Evolutionary conservation across 306 rosid species (phyloP).

Genomic region (Astragalus glycyphyllos): DNA sequence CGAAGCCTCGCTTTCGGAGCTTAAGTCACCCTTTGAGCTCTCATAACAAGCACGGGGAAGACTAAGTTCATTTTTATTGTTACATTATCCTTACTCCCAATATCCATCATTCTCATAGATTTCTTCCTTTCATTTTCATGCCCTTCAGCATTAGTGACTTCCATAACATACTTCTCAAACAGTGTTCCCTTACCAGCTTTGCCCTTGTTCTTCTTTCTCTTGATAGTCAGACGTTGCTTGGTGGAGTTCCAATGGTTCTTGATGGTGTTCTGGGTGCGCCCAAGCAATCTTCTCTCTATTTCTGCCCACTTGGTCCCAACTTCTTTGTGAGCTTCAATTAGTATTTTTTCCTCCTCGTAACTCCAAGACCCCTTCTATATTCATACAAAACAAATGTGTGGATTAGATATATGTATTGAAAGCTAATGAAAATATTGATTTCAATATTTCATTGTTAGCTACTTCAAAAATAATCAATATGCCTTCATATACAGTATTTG

Average conservation of each 20-base stretch:
- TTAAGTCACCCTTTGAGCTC: too few relatives aligned
- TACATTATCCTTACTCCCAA: too few relatives aligned
- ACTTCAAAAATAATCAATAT: too few relatives aligned
- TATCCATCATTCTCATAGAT: not conserved
- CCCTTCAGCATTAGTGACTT: conserved; percentile 17
- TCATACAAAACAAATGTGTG: not conserved
- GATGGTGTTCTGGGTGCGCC: conserved; percentile 69
- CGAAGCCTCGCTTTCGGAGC: too few relatives aligned
- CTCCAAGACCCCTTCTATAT: conserved; percentile 81
- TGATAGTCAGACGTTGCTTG: conserved; percentile 55
- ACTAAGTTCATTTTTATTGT: too few relatives aligned
- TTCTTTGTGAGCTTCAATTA: conserved; percentile 64
- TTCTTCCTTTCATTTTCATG: not conserved
- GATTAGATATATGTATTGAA: not conserved
- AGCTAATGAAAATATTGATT: too few relatives aligned
- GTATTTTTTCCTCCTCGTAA: conserved; percentile 64
- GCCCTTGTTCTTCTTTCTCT: conserved; percentile 41
- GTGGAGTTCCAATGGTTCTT: conserved; percentile 88
- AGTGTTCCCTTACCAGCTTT: not conserved
- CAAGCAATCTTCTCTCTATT: conserved; percentile 63
- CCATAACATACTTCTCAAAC: conserved; percentile 60
- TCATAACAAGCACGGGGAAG: too few relatives aligned
- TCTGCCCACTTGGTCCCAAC: conserved; percentile 84
- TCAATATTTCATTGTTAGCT: too few relatives aligned
- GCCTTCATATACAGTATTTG: too few relatives aligned